A percentile compares a stretch with the other conserved stretches of the same genome.
Evolutionary conservation across 208 protist species (phyloP).

Genomic region (Trypanosoma cruzi): DNA sequence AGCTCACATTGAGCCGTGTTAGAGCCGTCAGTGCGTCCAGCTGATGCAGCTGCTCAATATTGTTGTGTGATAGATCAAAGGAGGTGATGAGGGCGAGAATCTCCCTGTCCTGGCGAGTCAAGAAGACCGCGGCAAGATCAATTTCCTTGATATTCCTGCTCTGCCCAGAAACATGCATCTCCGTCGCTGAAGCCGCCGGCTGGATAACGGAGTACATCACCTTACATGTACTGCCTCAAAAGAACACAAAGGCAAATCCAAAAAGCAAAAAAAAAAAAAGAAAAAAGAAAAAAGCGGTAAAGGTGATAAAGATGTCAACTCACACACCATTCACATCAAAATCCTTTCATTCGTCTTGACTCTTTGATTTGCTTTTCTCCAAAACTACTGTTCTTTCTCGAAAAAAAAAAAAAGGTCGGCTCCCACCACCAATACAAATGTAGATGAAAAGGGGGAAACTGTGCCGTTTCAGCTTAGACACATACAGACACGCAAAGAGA

Average conservation of each 20-base stretch:
- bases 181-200: slow-evolving; percentile 17
- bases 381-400: background rate
- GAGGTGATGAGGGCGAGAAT: slow-evolving; percentile 73
- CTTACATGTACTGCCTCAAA: background rate
- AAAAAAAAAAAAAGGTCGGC: background rate
- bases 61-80: slow-evolving; percentile 85
- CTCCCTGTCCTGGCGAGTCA: slow-evolving; percentile 47
- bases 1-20: slow-evolving; percentile 58
- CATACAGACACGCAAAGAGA: background rate
- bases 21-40: slow-evolving; percentile 66
- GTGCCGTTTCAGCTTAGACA: background rate
- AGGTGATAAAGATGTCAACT: background rate
- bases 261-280: slow-evolving; percentile 6
- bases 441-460: background rate
- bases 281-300: background rate
- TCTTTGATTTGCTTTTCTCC: background rate
- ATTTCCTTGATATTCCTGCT: slow-evolving; percentile 73
- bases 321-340: background rate
- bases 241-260: slow-evolving; percentile 3
- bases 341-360: background rate
- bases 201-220: slow-evolving; percentile 25
- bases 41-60: slow-evolving; percentile 49
- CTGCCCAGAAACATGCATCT: slow-evolving; percentile 72
- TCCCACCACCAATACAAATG: background rate
- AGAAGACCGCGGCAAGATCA: slow-evolving; percentile 74